Evolutionary conservation across 345 rosid species (phyloP).

Genomic region (Salix udensis): DNA sequence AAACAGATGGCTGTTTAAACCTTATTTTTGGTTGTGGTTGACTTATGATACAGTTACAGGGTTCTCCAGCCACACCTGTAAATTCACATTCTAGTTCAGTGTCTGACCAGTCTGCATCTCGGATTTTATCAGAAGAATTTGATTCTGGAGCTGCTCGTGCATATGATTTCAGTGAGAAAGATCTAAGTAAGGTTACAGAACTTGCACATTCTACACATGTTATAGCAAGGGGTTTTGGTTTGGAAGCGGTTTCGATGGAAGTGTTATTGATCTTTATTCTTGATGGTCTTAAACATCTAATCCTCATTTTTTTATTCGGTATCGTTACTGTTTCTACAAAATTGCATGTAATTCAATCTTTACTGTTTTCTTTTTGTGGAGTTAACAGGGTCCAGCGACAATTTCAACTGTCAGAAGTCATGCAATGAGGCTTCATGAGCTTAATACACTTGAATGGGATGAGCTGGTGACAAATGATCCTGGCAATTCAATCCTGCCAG

Average conservation of each 20-base stretch:
- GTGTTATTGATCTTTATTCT: not conserved
- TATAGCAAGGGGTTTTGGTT: not conserved
- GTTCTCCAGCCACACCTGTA: conserved; percentile 66
- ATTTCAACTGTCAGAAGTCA: conserved; percentile 43
- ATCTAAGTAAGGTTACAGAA: conserved; percentile 21
- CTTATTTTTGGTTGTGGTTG: conserved; percentile 17
- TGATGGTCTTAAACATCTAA: not conserved
- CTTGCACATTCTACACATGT: conserved; percentile 10
- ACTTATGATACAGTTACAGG: conserved; percentile 47
- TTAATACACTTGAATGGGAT: conserved; percentile 98
- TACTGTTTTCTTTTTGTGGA: conserved; percentile 24
- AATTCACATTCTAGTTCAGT: conserved; percentile 80
- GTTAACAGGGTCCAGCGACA: conserved; percentile 49
- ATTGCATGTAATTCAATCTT: not conserved
- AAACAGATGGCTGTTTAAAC: not conserved
- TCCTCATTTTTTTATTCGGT: not conserved
- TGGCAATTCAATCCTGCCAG: conserved; percentile 28
- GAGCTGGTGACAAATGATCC: conserved; percentile 62
- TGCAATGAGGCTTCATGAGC: conserved; percentile 73
- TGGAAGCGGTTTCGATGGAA: not conserved
- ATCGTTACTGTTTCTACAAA: not conserved
- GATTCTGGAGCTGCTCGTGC: conserved; percentile 51
- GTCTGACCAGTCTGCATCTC: conserved; percentile 55
- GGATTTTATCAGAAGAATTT: conserved; percentile 53
- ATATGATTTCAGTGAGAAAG: conserved; percentile 34